A percentile compares a stretch with the other conserved stretches of the same genome.
phyloP scores from a whole-genome alignment of 2,329 filamentous ascomycete species.

The Beauveria sp. region DNA sequence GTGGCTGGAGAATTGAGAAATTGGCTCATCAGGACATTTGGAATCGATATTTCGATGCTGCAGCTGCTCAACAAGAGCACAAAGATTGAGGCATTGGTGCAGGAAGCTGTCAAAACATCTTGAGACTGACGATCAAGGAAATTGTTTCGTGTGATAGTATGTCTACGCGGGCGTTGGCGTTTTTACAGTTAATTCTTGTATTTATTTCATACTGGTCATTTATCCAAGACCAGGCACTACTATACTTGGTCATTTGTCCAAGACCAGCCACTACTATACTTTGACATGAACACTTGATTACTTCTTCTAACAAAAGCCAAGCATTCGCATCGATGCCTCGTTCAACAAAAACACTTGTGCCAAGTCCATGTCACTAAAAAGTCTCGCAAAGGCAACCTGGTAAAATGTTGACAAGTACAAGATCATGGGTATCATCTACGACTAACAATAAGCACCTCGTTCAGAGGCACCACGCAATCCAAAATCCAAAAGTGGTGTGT shows the following conservation, averaged over 20 bases:
- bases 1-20: slow-evolving; percentile 3
- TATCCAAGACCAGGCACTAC: too few species aligned
- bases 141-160: too few species aligned
- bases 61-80: not conserved
- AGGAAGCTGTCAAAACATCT: not conserved
- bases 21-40: slow-evolving; percentile 3
- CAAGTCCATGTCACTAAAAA: not conserved
- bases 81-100: not conserved
- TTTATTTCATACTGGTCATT: too few species aligned
- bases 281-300: too few species aligned
- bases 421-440: not conserved
- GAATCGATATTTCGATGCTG: not conserved
- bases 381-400: not conserved
- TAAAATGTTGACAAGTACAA: not conserved
- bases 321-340: too few species aligned
- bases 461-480: not conserved
- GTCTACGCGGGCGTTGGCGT: too few species aligned
- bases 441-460: too few species aligned
- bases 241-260: too few species aligned
- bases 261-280: too few species aligned
- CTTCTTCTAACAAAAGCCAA: too few species aligned
- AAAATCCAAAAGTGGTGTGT: not conserved
- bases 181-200: too few species aligned
- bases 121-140: not conserved
- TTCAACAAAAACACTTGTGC: too few species aligned